Evolutionary conservation across 495 filamentous ascomycete genomes (phyloP), one percentile per base, ranked within the genome.

Genomic region (Trichoderma gamsii): DNA sequence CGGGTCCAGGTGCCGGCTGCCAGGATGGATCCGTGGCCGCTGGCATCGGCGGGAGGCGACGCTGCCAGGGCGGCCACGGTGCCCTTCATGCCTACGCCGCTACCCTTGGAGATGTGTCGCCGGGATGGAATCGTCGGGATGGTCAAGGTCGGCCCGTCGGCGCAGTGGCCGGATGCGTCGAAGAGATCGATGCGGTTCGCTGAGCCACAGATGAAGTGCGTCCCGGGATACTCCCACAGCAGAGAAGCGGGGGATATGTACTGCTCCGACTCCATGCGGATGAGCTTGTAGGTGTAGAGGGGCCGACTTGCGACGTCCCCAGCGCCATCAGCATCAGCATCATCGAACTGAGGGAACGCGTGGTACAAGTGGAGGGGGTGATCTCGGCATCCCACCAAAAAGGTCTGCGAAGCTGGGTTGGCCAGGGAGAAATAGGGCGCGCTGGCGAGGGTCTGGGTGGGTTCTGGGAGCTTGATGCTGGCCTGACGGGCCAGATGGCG

Each of bases 1-100:
- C 94, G 77, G 7, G 87, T 89, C 76, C 90, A 90, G 1, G 92
- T 97, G 1, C 93, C 95, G 0, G 91, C 93, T 3, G 91, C 93
- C 3, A 96, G 79, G 11, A 44, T 23, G 41, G 41, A 44, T 9
- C 65, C 65, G 13, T 80, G 80, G 3, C 73, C 73, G 13, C 63
- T 71, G 6, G 65, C 65, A 35, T 65, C 29, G 7, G 75, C 75
- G 16, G 71, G 69, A 3, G 78, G 76, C 46, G 80, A 75, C 2
- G 75, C 71, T 1, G 72, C 71, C 49, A 99, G 75, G 0, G 90
- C 87, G 3, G 88, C 90, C 1, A 97, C 80, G 52, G 90, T 88
- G 1, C 95, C 95, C 69, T 90, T 91, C 88, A 96, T 95, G 11
- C 92, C 92, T 13, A 89, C 78, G 16, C 88, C 88, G 21, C 87